These are phyloP conservation scores for Polygonum maritimum DNA, from an alignment of 148 eudicot species.

Conservation along the genomic window DNA sequence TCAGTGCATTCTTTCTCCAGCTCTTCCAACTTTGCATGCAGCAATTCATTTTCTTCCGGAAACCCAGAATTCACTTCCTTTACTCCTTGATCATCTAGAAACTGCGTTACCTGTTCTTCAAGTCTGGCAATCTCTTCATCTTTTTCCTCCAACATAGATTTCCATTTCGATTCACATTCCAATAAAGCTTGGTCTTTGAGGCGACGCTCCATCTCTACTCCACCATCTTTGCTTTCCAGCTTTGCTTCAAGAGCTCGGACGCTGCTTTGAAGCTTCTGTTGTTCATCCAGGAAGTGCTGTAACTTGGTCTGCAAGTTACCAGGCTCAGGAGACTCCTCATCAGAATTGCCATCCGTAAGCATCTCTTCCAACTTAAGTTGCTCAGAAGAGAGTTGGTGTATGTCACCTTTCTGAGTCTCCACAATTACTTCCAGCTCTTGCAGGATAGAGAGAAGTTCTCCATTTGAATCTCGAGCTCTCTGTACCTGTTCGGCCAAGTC, in stretches of 20 bases:
- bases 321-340: neutral
- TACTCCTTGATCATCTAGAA: constrained; percentile 9
- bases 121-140: constrained; percentile 56
- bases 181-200: constrained; percentile 20
- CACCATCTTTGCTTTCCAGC: constrained; percentile 30
- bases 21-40: constrained; percentile 52
- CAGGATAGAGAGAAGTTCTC: constrained; percentile 68
- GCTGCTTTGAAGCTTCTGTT: constrained; percentile 36
- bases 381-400: constrained; percentile 46
- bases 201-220: constrained; percentile 30
- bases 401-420: constrained; percentile 68
- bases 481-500: constrained; percentile 51
- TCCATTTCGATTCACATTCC: constrained; percentile 42
- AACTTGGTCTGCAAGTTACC: constrained; percentile 26
- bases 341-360: neutral
- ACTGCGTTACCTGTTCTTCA: constrained; percentile 34
- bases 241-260: constrained; percentile 33
- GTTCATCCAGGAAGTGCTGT: constrained; percentile 41
- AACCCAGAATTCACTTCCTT: constrained; percentile 22
- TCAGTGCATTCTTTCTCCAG: constrained; percentile 70
- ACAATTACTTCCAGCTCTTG: constrained; percentile 77
- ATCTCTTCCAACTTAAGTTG: constrained; percentile 23
- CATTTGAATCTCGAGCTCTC: constrained; percentile 68
- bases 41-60: constrained; percentile 31
- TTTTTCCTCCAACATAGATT: constrained; percentile 32